A percentile compares a stretch with the other conserved stretches of the same genome.
These are phyloP conservation scores for Sporisorium exsertum DNA, from an alignment of 1,284 basidiomycete species.

Conservation along the genomic window DNA sequence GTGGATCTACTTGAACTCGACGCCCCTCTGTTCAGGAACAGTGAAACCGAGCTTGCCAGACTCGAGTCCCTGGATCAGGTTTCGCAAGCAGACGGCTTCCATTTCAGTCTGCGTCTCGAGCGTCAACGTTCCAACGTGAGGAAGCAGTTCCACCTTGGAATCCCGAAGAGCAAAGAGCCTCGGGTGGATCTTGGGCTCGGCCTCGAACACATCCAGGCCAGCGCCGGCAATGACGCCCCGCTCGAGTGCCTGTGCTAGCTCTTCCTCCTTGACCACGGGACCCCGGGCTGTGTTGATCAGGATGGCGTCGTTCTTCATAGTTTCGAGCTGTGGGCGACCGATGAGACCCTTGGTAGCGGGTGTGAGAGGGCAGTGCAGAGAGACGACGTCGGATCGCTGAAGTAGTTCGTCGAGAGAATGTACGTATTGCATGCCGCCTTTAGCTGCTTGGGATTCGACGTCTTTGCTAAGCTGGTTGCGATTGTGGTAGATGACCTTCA, in stretches of 20 bases:
- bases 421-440: slow-evolving; percentile 57
- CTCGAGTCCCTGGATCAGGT: slow-evolving; percentile 62
- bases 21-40: slow-evolving; percentile 65
- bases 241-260: slow-evolving; percentile 58
- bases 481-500: slow-evolving; percentile 64
- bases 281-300: slow-evolving; percentile 73
- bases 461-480: slow-evolving; percentile 43
- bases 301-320: slow-evolving; percentile 70
- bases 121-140: slow-evolving; percentile 65
- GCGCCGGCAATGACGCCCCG: slow-evolving; percentile 72
- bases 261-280: slow-evolving; percentile 71
- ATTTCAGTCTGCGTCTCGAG: slow-evolving; percentile 69
- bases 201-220: slow-evolving; percentile 84
- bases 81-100: slow-evolving; percentile 68
- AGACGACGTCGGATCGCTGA: slow-evolving; percentile 70
- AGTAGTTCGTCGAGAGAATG: slow-evolving; percentile 70
- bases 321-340: slow-evolving; percentile 65
- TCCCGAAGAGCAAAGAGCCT: slow-evolving; percentile 43
- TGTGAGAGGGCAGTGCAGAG: slow-evolving; percentile 72
- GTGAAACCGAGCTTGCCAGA: slow-evolving; percentile 63
- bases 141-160: slow-evolving; percentile 55
- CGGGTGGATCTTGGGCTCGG: slow-evolving; percentile 52
- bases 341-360: slow-evolving; percentile 70
- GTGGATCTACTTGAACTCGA: slow-evolving; percentile 19
- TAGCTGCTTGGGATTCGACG: slow-evolving; percentile 64